These are phyloP conservation scores for Aspergillus quadricinctus DNA, from an alignment of 2,329 filamentous ascomycete genomes.

Conservation along the genomic window DNA sequence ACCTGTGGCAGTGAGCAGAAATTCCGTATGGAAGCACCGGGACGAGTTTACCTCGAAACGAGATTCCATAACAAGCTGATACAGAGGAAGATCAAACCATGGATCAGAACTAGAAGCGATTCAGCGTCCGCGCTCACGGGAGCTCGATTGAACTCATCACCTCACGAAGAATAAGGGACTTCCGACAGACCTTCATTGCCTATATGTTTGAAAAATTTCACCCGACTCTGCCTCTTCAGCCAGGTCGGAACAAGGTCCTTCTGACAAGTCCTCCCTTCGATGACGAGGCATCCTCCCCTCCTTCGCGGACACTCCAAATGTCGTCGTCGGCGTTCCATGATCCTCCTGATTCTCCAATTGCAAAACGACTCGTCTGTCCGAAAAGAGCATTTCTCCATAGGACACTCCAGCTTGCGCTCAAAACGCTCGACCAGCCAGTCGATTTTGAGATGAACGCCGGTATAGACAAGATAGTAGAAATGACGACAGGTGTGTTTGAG, in stretches of 20 bases:
- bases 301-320: slow-evolving; percentile 36
- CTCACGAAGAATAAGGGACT: background rate
- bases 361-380: slow-evolving; percentile 42
- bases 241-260: slow-evolving; percentile 26
- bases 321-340: slow-evolving; percentile 39
- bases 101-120: slow-evolving; percentile 9
- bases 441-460: slow-evolving; percentile 62
- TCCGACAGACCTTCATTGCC: slow-evolving; percentile 28
- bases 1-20: background rate
- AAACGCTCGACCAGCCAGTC: slow-evolving; percentile 65
- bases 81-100: slow-evolving; percentile 11
- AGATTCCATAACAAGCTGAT: slow-evolving; percentile 13
- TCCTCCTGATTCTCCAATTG: slow-evolving; percentile 33
- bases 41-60: slow-evolving; percentile 1
- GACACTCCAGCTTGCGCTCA: slow-evolving; percentile 61
- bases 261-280: slow-evolving; percentile 33
- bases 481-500: slow-evolving; percentile 63
- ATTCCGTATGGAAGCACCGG: background rate
- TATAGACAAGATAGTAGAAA: slow-evolving; percentile 62
- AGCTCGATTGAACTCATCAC: background rate
- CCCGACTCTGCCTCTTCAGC: slow-evolving; percentile 20
- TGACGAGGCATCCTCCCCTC: slow-evolving; percentile 33
- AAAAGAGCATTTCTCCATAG: slow-evolving; percentile 47
- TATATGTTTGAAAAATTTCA: slow-evolving; percentile 13
- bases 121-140: background rate